Conservation (phyloP, 164 flowering plant species). For the Sextonia rubra region DNA sequence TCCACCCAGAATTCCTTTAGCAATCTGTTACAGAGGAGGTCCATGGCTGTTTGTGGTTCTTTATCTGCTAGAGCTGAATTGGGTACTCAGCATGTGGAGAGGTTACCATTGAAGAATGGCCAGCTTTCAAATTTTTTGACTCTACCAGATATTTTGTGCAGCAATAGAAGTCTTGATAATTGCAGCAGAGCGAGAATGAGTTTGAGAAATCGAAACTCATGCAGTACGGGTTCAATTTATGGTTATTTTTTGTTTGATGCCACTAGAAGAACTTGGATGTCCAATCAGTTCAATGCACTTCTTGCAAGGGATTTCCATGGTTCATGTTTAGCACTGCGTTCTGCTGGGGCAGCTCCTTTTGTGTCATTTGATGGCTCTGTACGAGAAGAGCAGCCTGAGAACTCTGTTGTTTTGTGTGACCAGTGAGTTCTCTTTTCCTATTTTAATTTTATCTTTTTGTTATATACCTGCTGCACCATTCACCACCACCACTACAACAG, state of each 20-base stretch:
- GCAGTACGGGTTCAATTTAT: constrained; percentile 20
- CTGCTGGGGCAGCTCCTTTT: constrained; percentile 55
- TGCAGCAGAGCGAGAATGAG: constrained; percentile 42
- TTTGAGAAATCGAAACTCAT: constrained; percentile 32
- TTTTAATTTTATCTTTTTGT: constrained; percentile 1
- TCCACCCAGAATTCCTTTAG: constrained; percentile 14
- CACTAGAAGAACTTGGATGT: constrained; percentile 20
- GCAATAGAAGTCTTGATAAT: constrained; percentile 26
- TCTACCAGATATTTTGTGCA: constrained; percentile 35
- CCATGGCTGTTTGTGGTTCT: constrained; percentile 47
- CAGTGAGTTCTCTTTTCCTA: constrained; percentile 32
- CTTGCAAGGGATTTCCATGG: constrained; percentile 23
- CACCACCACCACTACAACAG: too few relatives aligned
- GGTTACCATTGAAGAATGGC: constrained; percentile 28
- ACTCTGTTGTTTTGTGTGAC: constrained; percentile 33
- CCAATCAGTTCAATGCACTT: constrained; percentile 9
- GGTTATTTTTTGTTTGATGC: constrained; percentile 36
- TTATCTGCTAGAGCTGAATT: constrained; percentile 28
- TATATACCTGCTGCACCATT: background rate
- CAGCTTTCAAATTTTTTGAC: constrained; percentile 25
- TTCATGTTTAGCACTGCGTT: constrained; percentile 26
- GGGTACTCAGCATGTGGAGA: constrained; percentile 38
- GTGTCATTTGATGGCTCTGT: constrained; percentile 45
- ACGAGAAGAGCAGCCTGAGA: constrained; percentile 35
- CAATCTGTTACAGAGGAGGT: constrained; percentile 18